Conservation (phyloP, 805 yeast species). For the Hanseniaspora singularis region DNA sequence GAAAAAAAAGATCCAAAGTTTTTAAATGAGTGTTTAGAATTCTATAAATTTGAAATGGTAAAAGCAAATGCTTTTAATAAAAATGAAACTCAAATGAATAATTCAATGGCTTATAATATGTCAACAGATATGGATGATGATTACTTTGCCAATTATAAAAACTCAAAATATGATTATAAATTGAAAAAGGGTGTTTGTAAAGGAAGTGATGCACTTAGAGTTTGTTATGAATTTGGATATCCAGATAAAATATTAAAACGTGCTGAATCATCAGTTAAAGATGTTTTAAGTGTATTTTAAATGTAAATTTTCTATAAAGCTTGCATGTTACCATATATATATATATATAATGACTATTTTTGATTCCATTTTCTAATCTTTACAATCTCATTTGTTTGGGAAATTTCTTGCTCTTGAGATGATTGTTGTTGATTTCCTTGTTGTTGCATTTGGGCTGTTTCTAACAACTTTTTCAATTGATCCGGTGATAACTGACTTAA, state of each 20-base stretch:
- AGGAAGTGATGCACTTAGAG: slow-evolving; percentile 63
- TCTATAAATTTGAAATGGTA: neutral
- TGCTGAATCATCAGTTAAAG: slow-evolving; percentile 30
- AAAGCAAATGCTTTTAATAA: neutral
- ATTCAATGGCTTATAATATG: no score
- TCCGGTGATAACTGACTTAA: neutral
- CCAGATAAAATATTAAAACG: slow-evolving; percentile 45
- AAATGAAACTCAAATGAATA: neutral
- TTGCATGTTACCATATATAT: no score
- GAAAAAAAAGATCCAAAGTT: neutral
- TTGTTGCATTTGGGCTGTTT: neutral
- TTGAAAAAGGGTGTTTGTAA: slow-evolving; percentile 56
- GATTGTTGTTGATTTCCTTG: no score
- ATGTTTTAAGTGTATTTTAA: neutral
- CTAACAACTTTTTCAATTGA: neutral
- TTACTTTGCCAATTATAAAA: slow-evolving; percentile 19
- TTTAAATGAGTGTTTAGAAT: neutral
- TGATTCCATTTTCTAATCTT: slow-evolving; percentile 3
- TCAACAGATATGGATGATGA: neutral
- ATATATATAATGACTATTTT: no score
- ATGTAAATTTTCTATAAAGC: no score
- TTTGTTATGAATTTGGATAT: slow-evolving; percentile 70
- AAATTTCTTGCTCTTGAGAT: neutral
- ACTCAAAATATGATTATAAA: slow-evolving; percentile 37
- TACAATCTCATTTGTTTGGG: neutral